A percentile compares a stretch with the other conserved stretches of the same genome.
Evolutionary conservation across 192 early-diverging fungal genomes (phyloP).

Genomic region (Entomortierella chlamydospora): DNA sequence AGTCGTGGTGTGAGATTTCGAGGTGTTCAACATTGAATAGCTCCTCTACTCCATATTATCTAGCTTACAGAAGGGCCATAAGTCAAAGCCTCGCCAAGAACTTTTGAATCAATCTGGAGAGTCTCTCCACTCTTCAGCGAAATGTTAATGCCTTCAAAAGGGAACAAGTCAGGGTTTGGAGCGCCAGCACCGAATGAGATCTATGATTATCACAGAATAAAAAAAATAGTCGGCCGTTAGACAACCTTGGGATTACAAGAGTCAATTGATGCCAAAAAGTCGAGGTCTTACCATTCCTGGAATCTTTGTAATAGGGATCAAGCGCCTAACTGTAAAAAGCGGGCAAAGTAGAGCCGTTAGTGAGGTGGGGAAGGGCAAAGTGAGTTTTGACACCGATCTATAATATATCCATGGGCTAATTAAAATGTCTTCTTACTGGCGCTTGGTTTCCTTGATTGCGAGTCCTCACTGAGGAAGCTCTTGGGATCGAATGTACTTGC

Average conservation of each 20-base stretch:
- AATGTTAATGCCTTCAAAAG: conserved; percentile 66
- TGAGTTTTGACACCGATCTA: too few species aligned
- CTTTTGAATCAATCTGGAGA: conserved; percentile 65
- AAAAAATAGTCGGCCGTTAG: too few species aligned
- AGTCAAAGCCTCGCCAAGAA: conserved; percentile 67
- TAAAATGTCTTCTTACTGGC: too few species aligned
- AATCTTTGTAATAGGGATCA: conserved; percentile 44
- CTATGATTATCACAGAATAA: conserved; percentile 24
- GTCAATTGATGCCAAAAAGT: too few species aligned
- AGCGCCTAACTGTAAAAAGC: conserved; percentile 32
- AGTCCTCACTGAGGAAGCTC: conserved; percentile 53
- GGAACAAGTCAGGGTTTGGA: conserved; percentile 75
- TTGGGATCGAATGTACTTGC: conserved; percentile 43
- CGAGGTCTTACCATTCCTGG: conserved; percentile 64
- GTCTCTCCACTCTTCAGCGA: conserved; percentile 67
- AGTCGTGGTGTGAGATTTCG: too few species aligned
- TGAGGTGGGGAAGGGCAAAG: too few species aligned
- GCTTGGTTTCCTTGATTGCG: conserved; percentile 57
- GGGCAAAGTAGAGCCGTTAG: not conserved
- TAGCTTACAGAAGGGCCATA: conserved; percentile 68
- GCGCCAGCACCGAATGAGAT: conserved; percentile 80
- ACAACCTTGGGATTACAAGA: too few species aligned
- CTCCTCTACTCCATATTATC: not conserved
- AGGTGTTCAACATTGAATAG: not conserved
- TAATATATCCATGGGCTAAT: too few species aligned